Percentiles rank a stretch among this genome's conserved stretches.
These are phyloP conservation scores for Petasospora rhodanensis DNA, from an alignment of 1,139 yeast species.

Conservation along the genomic window DNA sequence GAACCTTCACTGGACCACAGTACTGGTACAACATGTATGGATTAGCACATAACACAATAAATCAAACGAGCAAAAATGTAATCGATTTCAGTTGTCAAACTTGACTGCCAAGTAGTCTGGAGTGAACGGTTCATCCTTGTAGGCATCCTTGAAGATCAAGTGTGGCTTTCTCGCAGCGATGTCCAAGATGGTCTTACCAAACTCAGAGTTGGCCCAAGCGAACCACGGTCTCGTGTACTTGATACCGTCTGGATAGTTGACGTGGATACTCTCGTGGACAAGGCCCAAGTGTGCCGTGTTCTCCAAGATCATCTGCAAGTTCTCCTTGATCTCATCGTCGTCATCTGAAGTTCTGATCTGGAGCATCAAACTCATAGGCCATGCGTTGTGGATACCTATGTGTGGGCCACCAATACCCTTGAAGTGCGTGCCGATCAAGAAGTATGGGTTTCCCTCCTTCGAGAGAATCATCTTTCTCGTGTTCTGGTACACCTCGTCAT, in stretches of 20 bases:
- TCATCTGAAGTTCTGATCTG: slow-evolving; percentile 71
- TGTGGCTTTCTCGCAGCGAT: slow-evolving; percentile 73
- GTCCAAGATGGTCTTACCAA: slow-evolving; percentile 77
- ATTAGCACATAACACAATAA: too few species aligned
- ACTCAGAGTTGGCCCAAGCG: slow-evolving; percentile 92
- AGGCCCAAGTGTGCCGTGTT: slow-evolving; percentile 73
- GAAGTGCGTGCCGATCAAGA: slow-evolving; percentile 53
- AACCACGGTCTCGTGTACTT: slow-evolving; percentile 78
- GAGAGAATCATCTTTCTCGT: slow-evolving; percentile 74
- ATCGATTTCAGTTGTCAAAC: too few species aligned
- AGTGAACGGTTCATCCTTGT: slow-evolving; percentile 13
- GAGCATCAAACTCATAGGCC: slow-evolving; percentile 85
- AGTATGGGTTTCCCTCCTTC: slow-evolving; percentile 75
- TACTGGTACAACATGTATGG: too few species aligned
- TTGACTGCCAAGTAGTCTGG: neutral
- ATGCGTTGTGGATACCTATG: slow-evolving; percentile 72
- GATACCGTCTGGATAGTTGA: slow-evolving; percentile 44
- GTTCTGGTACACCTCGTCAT: slow-evolving; percentile 64
- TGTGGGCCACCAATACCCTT: slow-evolving; percentile 91
- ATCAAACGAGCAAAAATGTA: too few species aligned
- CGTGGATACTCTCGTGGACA: slow-evolving; percentile 81
- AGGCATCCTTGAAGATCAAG: slow-evolving; percentile 52
- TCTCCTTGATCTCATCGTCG: slow-evolving; percentile 57
- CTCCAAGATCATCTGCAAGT: slow-evolving; percentile 48
- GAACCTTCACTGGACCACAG: too few species aligned